Conservation (phyloP, 441 rosid genomes). For the Erodium texanum region DNA sequence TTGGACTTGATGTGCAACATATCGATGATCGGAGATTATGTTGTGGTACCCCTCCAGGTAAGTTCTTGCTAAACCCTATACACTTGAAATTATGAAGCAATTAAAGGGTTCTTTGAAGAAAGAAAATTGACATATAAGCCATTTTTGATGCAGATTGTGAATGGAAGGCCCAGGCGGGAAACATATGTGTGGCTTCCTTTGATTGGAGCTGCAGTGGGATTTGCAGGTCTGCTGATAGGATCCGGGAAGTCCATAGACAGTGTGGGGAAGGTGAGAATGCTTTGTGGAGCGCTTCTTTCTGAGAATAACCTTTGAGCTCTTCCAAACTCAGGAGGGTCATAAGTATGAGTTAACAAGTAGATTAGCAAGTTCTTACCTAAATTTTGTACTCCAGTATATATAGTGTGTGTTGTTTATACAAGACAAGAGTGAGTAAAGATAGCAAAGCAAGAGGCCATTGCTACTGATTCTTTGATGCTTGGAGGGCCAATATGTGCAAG, state of each 20-base stretch:
- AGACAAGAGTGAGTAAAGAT: too few species aligned
- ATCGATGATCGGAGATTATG: constrained; percentile 88
- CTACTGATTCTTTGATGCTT: not conserved
- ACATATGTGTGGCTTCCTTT: constrained; percentile 73
- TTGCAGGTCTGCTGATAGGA: constrained; percentile 69
- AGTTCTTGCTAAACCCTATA: constrained; percentile 12
- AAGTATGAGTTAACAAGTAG: constrained; percentile 2
- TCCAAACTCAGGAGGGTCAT: constrained; percentile 30
- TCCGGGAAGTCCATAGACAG: constrained; percentile 73
- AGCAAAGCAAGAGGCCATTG: not conserved
- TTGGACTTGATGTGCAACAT: constrained; percentile 82
- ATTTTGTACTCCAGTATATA: constrained; percentile 3
- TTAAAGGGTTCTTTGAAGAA: not conserved
- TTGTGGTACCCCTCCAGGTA: constrained; percentile 96
- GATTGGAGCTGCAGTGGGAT: constrained; percentile 94
- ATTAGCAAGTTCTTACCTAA: not conserved
- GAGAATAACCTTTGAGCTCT: constrained; percentile 10
- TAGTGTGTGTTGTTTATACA: not conserved
- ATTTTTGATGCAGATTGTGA: constrained; percentile 52
- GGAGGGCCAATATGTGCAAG: not conserved
- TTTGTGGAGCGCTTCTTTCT: constrained; percentile 65
- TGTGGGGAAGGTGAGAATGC: constrained; percentile 78
- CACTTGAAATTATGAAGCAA: not conserved
- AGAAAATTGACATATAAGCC: too few species aligned
- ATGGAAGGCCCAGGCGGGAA: constrained; percentile 91